A percentile compares a stretch with the other conserved stretches of the same genome.
These are phyloP conservation scores for Calonectria leucothoes DNA, from an alignment of 2,329 filamentous ascomycete genomes.

Conservation along the genomic window DNA sequence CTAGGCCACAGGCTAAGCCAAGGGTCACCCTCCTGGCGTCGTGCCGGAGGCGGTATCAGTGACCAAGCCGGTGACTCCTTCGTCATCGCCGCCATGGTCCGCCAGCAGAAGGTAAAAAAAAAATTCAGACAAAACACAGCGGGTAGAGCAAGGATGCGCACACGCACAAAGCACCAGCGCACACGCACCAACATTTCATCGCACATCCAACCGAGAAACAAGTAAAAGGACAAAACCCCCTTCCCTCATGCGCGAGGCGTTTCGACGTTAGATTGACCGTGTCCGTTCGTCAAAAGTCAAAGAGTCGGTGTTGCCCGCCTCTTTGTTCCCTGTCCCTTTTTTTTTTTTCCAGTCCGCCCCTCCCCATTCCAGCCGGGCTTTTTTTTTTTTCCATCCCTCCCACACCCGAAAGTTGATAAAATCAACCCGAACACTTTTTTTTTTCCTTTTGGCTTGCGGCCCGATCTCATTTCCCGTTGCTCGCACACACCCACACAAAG, in stretches of 20 bases:
- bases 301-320: slow-evolving; percentile 25
- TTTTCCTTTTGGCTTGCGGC: slow-evolving; percentile 34
- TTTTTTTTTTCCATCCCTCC: slow-evolving; percentile 41
- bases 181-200: slow-evolving; percentile 12
- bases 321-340: slow-evolving; percentile 30
- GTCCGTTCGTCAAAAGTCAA: slow-evolving; percentile 18
- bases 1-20: slow-evolving; percentile 11
- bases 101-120: slow-evolving; percentile 8
- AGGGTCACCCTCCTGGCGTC: slow-evolving; percentile 14
- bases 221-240: slow-evolving; percentile 24
- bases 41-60: slow-evolving; percentile 22
- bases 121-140: slow-evolving; percentile 3
- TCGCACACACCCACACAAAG: slow-evolving; percentile 38
- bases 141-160: slow-evolving; percentile 7
- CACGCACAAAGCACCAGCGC: slow-evolving; percentile 7
- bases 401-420: slow-evolving; percentile 45
- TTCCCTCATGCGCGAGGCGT: slow-evolving; percentile 24
- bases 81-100: slow-evolving; percentile 20
- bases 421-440: slow-evolving; percentile 45
- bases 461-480: slow-evolving; percentile 33
- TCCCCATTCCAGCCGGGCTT: slow-evolving; percentile 38
- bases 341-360: slow-evolving; percentile 30
- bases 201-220: slow-evolving; percentile 8
- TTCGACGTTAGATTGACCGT: slow-evolving; percentile 16
- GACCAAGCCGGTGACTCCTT: slow-evolving; percentile 21